Conservation (phyloP, 768 basidiomycete species). For the Russula dissimulans region DNA sequence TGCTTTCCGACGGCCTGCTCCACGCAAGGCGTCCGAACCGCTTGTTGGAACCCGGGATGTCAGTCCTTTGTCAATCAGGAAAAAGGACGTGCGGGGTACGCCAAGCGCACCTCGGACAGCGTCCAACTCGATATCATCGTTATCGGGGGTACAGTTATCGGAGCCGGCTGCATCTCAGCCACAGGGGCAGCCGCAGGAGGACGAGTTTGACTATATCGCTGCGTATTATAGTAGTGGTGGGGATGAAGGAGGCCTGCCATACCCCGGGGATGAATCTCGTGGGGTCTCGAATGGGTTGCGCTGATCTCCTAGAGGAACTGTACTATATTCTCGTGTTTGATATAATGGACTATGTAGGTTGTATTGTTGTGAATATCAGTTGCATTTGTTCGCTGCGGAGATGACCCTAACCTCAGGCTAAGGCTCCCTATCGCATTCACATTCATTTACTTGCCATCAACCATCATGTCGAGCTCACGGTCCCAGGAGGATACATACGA, state of each 20-base stretch:
- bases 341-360: neutral
- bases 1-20: constrained; percentile 54
- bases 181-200: constrained; percentile 27
- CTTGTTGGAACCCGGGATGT: constrained; percentile 29
- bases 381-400: neutral
- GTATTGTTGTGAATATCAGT: too few species aligned
- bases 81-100: constrained; percentile 38
- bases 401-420: constrained; percentile 7
- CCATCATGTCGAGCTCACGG: constrained; percentile 18
- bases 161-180: constrained; percentile 9
- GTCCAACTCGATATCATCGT: neutral
- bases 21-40: constrained; percentile 26
- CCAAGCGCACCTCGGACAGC: constrained; percentile 27
- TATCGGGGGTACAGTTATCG: neutral
- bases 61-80: constrained; percentile 41
- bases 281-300: constrained; percentile 2
- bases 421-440: neutral
- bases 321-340: neutral
- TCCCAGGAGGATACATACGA: constrained; percentile 66
- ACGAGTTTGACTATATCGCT: constrained; percentile 48
- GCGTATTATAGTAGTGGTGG: constrained; percentile 34
- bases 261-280: neutral
- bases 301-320: neutral
- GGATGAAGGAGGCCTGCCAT: neutral
- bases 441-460: neutral